Base-by-base conservation (phyloP, 2,329 filamentous ascomycete genomes). In the Trichoderma oligosporum region DNA sequence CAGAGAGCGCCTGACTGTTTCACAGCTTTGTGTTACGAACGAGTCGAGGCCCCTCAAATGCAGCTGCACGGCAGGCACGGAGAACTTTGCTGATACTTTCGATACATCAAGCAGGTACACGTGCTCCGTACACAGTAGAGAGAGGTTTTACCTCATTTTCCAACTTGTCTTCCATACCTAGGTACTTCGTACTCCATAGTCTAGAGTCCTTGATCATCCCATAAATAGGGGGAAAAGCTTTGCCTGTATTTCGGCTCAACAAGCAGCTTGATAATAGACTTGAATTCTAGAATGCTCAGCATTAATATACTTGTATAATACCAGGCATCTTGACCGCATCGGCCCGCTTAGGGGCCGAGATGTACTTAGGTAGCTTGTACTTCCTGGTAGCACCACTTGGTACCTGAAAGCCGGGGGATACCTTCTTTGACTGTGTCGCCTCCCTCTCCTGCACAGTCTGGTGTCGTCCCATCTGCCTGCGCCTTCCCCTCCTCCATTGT, bases 341-440 rank as follows among this genome's bases (percentile, higher is more conserved):
- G 29, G 45, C 53, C 36, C 54, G n/a, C n/a, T n/a, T 36, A 51
- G 54, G 54, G 53, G 54, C 45, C 22, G 45, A 31, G n/a, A 27
- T 25, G 54, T 57, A 57, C 54, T 38, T 49, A 16, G 12, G 11
- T 9, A 18, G n/a, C 38, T 7, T 35, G 54, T 57, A 57, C 45
- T 45, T 24, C 36, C 11, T 24, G 25, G 11, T 42, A 42, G 38
- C 45, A 22, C 38, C 22, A 35, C 44, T 36, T 20, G 54, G 54
- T 57, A 57, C 54, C 46, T 18, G n/a, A 42, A 44, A 57, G 45
- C 54, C 22, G 46, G 54, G 46, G 54, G 38, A 57, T 57, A 57
- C 54, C n/a, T 57, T 18, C 36, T 29, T 8, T 36, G 35, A 41
- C 53, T 31, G 46, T 24, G 46, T 14, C 31, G 18, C 27, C 5